Evolutionary conservation across 2,329 filamentous ascomycete species (phyloP).

Genomic region (Pseudonectria foliicola): DNA sequence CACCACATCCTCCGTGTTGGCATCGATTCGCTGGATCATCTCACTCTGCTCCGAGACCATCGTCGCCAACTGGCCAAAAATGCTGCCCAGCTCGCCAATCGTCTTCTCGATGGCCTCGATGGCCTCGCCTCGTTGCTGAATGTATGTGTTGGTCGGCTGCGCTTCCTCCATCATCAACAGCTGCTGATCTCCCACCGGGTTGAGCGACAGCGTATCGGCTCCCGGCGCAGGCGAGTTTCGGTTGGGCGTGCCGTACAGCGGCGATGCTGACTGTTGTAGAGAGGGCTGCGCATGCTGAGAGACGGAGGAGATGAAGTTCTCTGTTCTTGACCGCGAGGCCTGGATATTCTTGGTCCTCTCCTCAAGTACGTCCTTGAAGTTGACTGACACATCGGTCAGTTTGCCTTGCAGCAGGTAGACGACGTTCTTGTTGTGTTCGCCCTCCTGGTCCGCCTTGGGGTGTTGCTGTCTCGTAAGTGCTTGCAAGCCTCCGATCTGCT

Average conservation of each 20-base stretch:
- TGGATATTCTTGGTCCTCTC: constrained; percentile 97
- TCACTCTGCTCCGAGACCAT: constrained; percentile 98
- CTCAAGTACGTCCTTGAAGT: constrained; percentile 96
- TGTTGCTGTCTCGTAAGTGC: constrained; percentile 70
- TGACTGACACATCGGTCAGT: constrained; percentile 83
- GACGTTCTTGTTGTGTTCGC: constrained; percentile 97
- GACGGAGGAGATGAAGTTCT: constrained; percentile 92
- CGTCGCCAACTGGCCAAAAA: constrained; percentile 87
- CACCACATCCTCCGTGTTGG: constrained; percentile 95
- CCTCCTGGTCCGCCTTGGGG: constrained; percentile 69
- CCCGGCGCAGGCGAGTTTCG: constrained; percentile 60
- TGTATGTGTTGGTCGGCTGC: constrained; percentile 77
- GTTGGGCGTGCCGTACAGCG: constrained; percentile 74
- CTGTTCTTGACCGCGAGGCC: constrained; percentile 81
- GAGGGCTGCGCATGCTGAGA: constrained; percentile 66
- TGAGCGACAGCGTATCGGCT: constrained; percentile 73
- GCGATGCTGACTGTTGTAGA: constrained; percentile 70
- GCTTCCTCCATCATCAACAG: constrained; percentile 91
- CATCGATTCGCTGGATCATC: constrained; percentile 95
- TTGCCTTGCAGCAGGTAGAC: constrained; percentile 87
- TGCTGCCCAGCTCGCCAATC: constrained; percentile 80
- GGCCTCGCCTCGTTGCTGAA: constrained; percentile 87
- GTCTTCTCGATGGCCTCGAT: constrained; percentile 97
- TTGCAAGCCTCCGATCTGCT: constrained; percentile 81
- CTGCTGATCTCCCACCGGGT: constrained; percentile 75